Conservation (phyloP, 768 basidiomycete genomes). For the Hygrocybe punicea region DNA sequence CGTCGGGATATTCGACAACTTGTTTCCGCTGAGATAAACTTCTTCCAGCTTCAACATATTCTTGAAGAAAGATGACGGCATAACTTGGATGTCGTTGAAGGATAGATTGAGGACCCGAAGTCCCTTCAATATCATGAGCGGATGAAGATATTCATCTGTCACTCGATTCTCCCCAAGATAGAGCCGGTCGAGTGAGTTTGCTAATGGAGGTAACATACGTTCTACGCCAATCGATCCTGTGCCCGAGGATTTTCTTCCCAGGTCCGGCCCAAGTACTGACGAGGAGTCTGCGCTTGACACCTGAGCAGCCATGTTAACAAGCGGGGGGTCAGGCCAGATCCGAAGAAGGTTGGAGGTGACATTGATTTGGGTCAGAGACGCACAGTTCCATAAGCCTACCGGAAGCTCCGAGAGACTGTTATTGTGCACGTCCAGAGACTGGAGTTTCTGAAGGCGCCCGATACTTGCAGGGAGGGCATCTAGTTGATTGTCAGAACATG, state of each 20-base stretch:
- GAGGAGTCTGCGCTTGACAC: not conserved
- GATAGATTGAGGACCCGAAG: slow-evolving; percentile 84
- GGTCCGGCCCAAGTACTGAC: not conserved
- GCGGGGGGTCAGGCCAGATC: slow-evolving; percentile 66
- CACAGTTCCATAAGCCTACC: slow-evolving; percentile 77
- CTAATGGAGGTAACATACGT: slow-evolving; percentile 53
- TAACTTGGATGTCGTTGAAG: slow-evolving; percentile 91
- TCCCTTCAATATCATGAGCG: slow-evolving; percentile 70
- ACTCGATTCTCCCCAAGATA: slow-evolving; percentile 90
- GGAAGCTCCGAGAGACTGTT: slow-evolving; percentile 83
- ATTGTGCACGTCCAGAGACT: slow-evolving; percentile 81
- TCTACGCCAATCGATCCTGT: slow-evolving; percentile 26
- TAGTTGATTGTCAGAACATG: slow-evolving; percentile 90
- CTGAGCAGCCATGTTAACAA: not conserved
- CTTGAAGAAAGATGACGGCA: slow-evolving; percentile 74
- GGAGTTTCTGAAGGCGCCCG: slow-evolving; percentile 70
- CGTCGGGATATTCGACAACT: slow-evolving; percentile 81
- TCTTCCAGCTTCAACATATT: slow-evolving; percentile 72
- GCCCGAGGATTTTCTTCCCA: slow-evolving; percentile 45
- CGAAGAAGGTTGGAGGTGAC: slow-evolving; percentile 83
- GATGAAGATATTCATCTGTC: slow-evolving; percentile 72
- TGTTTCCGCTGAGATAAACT: slow-evolving; percentile 94
- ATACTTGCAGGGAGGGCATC: slow-evolving; percentile 71
- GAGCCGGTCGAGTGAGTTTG: slow-evolving; percentile 67
- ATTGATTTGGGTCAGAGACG: slow-evolving; percentile 68